phyloP scores from a whole-genome alignment of 2,329 filamentous ascomycete genomes.

The Colletotrichum caudatum region DNA sequence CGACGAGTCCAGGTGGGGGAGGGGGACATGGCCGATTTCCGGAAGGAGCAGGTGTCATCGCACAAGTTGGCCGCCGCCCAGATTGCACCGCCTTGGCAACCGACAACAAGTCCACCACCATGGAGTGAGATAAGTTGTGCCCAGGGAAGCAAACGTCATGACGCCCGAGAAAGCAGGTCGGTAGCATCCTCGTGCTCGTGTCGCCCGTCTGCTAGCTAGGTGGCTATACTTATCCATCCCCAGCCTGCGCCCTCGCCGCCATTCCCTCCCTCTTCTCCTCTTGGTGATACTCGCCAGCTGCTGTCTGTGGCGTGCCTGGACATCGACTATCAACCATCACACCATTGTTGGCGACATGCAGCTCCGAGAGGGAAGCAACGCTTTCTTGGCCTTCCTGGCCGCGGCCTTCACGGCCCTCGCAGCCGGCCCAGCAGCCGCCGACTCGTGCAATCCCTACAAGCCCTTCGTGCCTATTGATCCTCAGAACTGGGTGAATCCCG shows the following conservation, averaged over 20 bases:
- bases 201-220: not conserved
- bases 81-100: slow-evolving; percentile 28
- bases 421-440: slow-evolving; percentile 6
- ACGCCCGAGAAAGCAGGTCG: slow-evolving; percentile 32
- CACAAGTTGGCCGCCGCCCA: slow-evolving; percentile 7
- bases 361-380: slow-evolving; percentile 16
- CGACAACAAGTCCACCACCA: slow-evolving; percentile 2
- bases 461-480: slow-evolving; percentile 64
- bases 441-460: slow-evolving; percentile 45
- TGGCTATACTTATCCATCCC: slow-evolving; percentile 17
- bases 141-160: slow-evolving; percentile 33
- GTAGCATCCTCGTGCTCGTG: slow-evolving; percentile 8
- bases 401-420: slow-evolving; percentile 30
- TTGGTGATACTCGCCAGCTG: not conserved
- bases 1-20: slow-evolving; percentile 32
- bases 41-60: slow-evolving; percentile 40
- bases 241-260: slow-evolving; percentile 3
- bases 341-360: slow-evolving; percentile 21
- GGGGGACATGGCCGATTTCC: slow-evolving; percentile 36
- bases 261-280: not conserved
- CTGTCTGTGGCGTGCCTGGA: slow-evolving; percentile 15
- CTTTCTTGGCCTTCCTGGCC: slow-evolving; percentile 26
- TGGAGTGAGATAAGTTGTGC: slow-evolving; percentile 13
- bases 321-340: not conserved
- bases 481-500: slow-evolving; percentile 65